Percentiles rank a stretch among this genome's conserved stretches.
Evolutionary conservation across 1,139 yeast species (phyloP).

Genomic region (Sugiyamaella grinbergsii): DNA sequence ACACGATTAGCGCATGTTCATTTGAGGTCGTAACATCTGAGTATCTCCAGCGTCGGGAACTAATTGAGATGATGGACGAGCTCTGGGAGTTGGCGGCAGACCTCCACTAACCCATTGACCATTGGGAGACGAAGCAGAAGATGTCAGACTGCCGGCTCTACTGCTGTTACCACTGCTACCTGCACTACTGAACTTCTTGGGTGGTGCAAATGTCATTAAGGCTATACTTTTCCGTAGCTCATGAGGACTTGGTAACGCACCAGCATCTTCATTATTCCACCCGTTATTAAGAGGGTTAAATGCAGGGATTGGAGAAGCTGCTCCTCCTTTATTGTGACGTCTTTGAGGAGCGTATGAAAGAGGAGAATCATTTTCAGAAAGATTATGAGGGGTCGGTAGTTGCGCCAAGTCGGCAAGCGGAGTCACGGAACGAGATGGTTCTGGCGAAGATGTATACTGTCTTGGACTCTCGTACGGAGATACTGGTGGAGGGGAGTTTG

Average conservation of each 20-base stretch:
- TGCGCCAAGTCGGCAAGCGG: slow-evolving; percentile 34
- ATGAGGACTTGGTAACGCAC: slow-evolving; percentile 39
- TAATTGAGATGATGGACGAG: slow-evolving; percentile 28
- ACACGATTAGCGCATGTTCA: slow-evolving; percentile 35
- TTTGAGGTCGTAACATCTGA: slow-evolving; percentile 35
- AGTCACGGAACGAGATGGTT: slow-evolving; percentile 22
- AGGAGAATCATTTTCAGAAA: slow-evolving; percentile 38
- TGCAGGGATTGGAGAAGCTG: slow-evolving; percentile 28
- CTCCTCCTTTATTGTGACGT: slow-evolving; percentile 26
- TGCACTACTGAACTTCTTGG: slow-evolving; percentile 34
- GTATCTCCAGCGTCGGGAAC: slow-evolving; percentile 35
- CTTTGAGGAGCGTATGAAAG: slow-evolving; percentile 39
- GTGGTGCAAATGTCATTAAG: slow-evolving; percentile 40
- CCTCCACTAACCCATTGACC: slow-evolving; percentile 13
- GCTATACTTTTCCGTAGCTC: slow-evolving; percentile 38
- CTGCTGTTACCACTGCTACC: slow-evolving; percentile 22
- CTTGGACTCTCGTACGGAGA: slow-evolving; percentile 8
- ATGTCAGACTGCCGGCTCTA: slow-evolving; percentile 24
- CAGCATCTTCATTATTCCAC: slow-evolving; percentile 21
- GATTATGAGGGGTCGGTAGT: slow-evolving; percentile 41
- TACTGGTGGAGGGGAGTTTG: not conserved
- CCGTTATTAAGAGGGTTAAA: slow-evolving; percentile 31
- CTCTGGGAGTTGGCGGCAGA: slow-evolving; percentile 6
- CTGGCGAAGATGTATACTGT: slow-evolving; percentile 11
- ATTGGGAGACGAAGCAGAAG: slow-evolving; percentile 13